These are phyloP conservation scores for Boletus semigastroideus DNA, from an alignment of 1,284 basidiomycete species.

Conservation along the genomic window DNA sequence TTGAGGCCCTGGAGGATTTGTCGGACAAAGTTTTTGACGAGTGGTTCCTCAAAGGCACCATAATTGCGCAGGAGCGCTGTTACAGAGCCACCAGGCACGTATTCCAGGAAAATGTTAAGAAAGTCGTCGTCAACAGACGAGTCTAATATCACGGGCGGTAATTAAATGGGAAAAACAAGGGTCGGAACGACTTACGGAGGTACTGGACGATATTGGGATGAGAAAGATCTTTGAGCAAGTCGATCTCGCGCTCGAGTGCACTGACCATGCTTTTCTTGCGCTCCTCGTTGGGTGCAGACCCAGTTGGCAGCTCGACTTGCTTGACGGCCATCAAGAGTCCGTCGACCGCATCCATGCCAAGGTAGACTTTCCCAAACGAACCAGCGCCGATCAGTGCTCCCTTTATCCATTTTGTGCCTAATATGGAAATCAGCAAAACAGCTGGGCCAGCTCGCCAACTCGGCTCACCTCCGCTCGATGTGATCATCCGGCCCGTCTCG, in stretches of 20 bases:
- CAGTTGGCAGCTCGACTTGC: slow-evolving; percentile 93
- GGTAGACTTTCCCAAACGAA: slow-evolving; percentile 93
- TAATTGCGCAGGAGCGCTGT: slow-evolving; percentile 91
- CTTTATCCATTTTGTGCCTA: slow-evolving; percentile 96
- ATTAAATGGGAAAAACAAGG: not conserved
- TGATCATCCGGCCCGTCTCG: slow-evolving; percentile 56
- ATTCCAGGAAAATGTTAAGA: slow-evolving; percentile 98
- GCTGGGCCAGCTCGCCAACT: slow-evolving; percentile 10
- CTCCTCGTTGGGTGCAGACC: slow-evolving; percentile 86
- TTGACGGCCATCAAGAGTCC: slow-evolving; percentile 99
- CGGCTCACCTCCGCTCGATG: slow-evolving; percentile 60
- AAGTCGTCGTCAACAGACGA: slow-evolving; percentile 86
- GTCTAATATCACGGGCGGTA: slow-evolving; percentile 45
- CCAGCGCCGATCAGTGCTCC: slow-evolving; percentile 97
- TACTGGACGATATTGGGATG: slow-evolving; percentile 99
- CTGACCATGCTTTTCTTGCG: slow-evolving; percentile 94
- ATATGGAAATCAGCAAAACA: slow-evolving; percentile 13
- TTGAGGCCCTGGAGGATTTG: slow-evolving; percentile 92
- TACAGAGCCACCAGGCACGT: slow-evolving; percentile 97
- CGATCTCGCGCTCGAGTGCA: slow-evolving; percentile 95
- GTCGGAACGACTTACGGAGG: slow-evolving; percentile 63
- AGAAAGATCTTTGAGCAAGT: slow-evolving; percentile 90
- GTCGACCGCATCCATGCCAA: slow-evolving; percentile 95
- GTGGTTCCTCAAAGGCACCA: slow-evolving; percentile 93
- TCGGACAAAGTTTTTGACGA: slow-evolving; percentile 92